These are phyloP conservation scores for Monilinia vaccinii-corymbosi DNA, from an alignment of 2,329 filamentous ascomycete species.

Conservation along the genomic window DNA sequence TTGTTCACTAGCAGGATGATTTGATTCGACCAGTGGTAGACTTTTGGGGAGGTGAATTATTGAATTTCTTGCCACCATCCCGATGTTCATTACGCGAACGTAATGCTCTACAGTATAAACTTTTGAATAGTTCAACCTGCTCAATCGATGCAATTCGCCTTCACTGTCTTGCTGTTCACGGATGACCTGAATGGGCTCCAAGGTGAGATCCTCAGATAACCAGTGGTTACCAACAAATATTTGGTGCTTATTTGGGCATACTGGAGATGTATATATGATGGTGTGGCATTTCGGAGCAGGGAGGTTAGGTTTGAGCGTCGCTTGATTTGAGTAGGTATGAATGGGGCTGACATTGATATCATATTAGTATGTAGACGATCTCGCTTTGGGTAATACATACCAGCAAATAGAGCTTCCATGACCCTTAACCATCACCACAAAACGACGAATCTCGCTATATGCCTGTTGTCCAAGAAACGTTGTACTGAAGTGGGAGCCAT, in stretches of 20 bases:
- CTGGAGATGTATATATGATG: neutral
- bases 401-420: slow-evolving; percentile 21
- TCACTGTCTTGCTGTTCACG: neutral
- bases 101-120: slow-evolving; percentile 23
- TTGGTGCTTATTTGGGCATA: neutral
- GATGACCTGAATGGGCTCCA: slow-evolving; percentile 17
- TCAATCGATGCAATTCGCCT: neutral
- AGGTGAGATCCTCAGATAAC: slow-evolving; percentile 13
- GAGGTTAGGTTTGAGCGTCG: slow-evolving; percentile 19
- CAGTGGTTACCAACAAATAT: neutral
- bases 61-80: slow-evolving; percentile 4
- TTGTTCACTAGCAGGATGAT: neutral
- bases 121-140: slow-evolving; percentile 24
- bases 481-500: slow-evolving; percentile 8
- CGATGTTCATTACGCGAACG: slow-evolving; percentile 17
- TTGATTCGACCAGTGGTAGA: no score
- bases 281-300: neutral
- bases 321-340: slow-evolving; percentile 20
- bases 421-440: slow-evolving; percentile 18
- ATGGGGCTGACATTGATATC: slow-evolving; percentile 13
- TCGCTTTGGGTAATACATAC: neutral
- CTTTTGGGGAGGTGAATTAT: neutral
- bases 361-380: neutral
- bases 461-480: slow-evolving; percentile 12
- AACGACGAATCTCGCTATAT: slow-evolving; percentile 21